Conservation (phyloP, 345 rosid species). For the Dipteronia sinensis region DNA sequence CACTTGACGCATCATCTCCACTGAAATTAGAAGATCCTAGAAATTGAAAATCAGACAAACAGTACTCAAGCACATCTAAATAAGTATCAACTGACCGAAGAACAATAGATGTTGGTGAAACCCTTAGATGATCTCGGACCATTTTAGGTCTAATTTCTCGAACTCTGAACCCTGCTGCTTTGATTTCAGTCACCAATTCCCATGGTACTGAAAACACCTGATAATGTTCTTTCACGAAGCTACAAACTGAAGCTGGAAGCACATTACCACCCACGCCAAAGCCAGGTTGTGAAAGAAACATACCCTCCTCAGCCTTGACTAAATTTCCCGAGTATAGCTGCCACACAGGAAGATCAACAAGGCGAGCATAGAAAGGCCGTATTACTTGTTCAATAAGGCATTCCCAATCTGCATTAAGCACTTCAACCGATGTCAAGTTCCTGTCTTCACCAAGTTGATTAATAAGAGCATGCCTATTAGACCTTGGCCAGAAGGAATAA, state of each 20-base stretch:
- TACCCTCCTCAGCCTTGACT: conserved; percentile 92
- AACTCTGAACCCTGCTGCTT: conserved; percentile 68
- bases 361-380: conserved; percentile 80
- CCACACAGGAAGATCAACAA: conserved; percentile 92
- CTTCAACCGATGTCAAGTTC: conserved; percentile 35
- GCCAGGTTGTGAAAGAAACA: conserved; percentile 95
- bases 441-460: conserved; percentile 35
- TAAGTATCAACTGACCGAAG: conserved; percentile 84
- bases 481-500: conserved; percentile 93
- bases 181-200: conserved; percentile 86
- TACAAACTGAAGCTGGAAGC: conserved; percentile 91
- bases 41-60: conserved; percentile 81
- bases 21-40: conserved; percentile 36
- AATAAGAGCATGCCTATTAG: conserved; percentile 37
- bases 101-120: conserved; percentile 63
- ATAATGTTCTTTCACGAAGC: conserved; percentile 93
- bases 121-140: conserved; percentile 83
- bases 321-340: conserved; percentile 88
- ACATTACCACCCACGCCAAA: conserved; percentile 69
- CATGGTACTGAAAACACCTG: conserved; percentile 93
- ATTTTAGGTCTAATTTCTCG: conserved; percentile 91
- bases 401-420: conserved; percentile 64
- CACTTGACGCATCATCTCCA: conserved; percentile 34
- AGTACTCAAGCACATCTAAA: conserved; percentile 88
- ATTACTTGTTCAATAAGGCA: conserved; percentile 77